These are phyloP conservation scores for Ogataea hybrid DNA, from an alignment of 1,139 yeast genomes.

Conservation along the genomic window DNA sequence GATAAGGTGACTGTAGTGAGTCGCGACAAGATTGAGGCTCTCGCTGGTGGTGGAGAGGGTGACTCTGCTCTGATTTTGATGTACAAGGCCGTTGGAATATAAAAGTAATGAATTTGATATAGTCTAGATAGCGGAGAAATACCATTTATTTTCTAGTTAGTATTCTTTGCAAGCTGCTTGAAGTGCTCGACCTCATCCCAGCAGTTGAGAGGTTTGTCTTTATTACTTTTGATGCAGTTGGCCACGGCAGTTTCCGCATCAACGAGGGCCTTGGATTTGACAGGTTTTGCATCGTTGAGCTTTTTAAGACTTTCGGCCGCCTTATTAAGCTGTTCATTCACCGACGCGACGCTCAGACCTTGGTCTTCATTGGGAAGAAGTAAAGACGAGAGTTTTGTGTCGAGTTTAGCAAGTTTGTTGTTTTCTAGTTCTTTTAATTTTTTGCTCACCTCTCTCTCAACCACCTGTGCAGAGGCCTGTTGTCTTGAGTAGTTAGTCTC, in stretches of 20 bases:
- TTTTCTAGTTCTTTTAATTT: slow-evolving; percentile 63
- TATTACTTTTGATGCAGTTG: slow-evolving; percentile 65
- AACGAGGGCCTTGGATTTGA: slow-evolving; percentile 34
- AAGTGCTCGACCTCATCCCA: slow-evolving; percentile 82
- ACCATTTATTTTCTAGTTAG: background rate
- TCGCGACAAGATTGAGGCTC: slow-evolving; percentile 74
- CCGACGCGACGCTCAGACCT: slow-evolving; percentile 27
- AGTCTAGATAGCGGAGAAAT: slow-evolving; percentile 1
- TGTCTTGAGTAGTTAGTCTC: slow-evolving; percentile 84
- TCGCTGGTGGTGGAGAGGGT: slow-evolving; percentile 98
- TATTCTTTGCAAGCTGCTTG: slow-evolving; percentile 43
- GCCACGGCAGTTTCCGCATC: slow-evolving; percentile 57
- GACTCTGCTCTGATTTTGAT: slow-evolving; percentile 89
- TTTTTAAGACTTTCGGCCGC: slow-evolving; percentile 31
- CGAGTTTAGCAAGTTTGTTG: slow-evolving; percentile 57
- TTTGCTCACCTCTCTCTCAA: slow-evolving; percentile 72
- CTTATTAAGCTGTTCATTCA: slow-evolving; percentile 46
- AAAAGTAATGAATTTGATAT: slow-evolving; percentile 4
- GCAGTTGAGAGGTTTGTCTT: slow-evolving; percentile 78
- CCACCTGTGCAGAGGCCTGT: slow-evolving; percentile 72
- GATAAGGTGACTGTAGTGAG: slow-evolving; percentile 79
- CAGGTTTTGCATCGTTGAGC: slow-evolving; percentile 25
- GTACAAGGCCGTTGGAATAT: slow-evolving; percentile 70
- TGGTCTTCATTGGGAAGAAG: slow-evolving; percentile 34
- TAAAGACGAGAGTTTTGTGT: slow-evolving; percentile 46